A percentile compares a stretch with the other conserved stretches of the same genome.
phyloP scores from a whole-genome alignment of 164 flowering plant genomes.

The Macadamia integrifolia region DNA sequence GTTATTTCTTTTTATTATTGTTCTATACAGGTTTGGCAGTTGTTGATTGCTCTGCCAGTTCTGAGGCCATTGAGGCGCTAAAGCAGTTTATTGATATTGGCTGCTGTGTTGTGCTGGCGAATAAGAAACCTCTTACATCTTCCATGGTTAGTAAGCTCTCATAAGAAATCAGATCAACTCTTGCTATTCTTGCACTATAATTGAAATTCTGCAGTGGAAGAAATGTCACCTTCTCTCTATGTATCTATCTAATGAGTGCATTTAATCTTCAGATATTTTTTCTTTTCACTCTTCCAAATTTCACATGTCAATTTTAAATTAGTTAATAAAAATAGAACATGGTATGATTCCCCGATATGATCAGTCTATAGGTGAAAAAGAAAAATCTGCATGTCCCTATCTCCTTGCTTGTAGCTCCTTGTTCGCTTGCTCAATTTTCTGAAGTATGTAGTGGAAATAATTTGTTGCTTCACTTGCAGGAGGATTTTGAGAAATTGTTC shows the following conservation, averaged over 20 bases:
- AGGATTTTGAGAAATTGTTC: slow-evolving; percentile 66
- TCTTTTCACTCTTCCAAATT: not conserved
- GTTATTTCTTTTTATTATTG: not conserved
- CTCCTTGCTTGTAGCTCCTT: not conserved
- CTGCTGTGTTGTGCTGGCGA: slow-evolving; percentile 79
- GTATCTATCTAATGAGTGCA: no score
- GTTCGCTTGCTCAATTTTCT: not conserved
- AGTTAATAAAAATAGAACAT: no score
- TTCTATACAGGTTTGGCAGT: slow-evolving; percentile 51
- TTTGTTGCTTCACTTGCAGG: slow-evolving; percentile 39
- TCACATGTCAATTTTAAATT: not conserved
- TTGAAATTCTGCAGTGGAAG: no score
- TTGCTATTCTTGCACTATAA: no score
- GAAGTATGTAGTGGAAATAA: no score
- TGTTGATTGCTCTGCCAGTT: slow-evolving; percentile 93
- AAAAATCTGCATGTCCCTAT: no score
- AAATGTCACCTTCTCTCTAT: no score
- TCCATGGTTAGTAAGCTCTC: slow-evolving; percentile 40
- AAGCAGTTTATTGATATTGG: slow-evolving; percentile 50
- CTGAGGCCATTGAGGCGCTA: slow-evolving; percentile 52
- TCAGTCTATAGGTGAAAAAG: no score
- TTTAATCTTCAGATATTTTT: no score
- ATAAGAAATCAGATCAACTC: not conserved
- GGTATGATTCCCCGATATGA: no score
- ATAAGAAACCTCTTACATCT: slow-evolving; percentile 85